These are phyloP conservation scores for Diospyros lotus DNA, from an alignment of 148 eudicot species.

Conservation along the genomic window DNA sequence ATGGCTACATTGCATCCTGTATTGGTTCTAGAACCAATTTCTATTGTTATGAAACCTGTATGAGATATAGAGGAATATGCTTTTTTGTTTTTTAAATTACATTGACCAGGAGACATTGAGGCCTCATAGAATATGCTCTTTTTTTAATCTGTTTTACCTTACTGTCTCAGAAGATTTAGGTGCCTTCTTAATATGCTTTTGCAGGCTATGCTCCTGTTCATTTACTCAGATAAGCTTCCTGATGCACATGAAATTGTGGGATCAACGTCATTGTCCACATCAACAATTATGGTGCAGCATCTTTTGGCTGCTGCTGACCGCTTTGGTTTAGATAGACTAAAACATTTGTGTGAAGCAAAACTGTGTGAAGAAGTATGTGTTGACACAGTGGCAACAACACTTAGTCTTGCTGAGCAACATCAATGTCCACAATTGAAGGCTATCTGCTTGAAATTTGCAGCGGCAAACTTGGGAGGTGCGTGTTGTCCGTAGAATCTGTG, in stretches of 20 bases:
- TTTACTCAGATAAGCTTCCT: slow-evolving; percentile 79
- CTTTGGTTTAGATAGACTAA: slow-evolving; percentile 80
- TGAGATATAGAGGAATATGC: no score
- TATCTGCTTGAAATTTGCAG: slow-evolving; percentile 81
- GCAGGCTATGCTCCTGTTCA: slow-evolving; percentile 76
- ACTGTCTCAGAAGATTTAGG: neutral
- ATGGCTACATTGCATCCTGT: no score
- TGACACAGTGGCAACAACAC: slow-evolving; percentile 81
- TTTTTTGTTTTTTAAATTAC: no score
- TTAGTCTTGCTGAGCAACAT: slow-evolving; percentile 88
- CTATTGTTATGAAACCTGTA: no score
- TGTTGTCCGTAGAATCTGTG: slow-evolving; percentile 51
- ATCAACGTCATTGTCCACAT: slow-evolving; percentile 42
- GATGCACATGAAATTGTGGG: slow-evolving; percentile 57
- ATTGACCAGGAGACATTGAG: no score
- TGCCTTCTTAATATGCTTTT: slow-evolving; percentile 14
- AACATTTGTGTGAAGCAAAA: slow-evolving; percentile 72
- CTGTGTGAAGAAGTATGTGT: slow-evolving; percentile 64
- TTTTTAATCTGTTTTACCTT: neutral
- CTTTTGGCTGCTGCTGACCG: slow-evolving; percentile 95
- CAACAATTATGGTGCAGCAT: slow-evolving; percentile 74
- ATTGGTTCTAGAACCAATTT: no score
- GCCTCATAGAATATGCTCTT: neutral
- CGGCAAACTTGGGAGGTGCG: slow-evolving; percentile 96
- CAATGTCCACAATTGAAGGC: slow-evolving; percentile 70